These are phyloP conservation scores for Clohesyomyces aquaticus DNA, from an alignment of 495 filamentous ascomycete genomes.

Conservation along the genomic window DNA sequence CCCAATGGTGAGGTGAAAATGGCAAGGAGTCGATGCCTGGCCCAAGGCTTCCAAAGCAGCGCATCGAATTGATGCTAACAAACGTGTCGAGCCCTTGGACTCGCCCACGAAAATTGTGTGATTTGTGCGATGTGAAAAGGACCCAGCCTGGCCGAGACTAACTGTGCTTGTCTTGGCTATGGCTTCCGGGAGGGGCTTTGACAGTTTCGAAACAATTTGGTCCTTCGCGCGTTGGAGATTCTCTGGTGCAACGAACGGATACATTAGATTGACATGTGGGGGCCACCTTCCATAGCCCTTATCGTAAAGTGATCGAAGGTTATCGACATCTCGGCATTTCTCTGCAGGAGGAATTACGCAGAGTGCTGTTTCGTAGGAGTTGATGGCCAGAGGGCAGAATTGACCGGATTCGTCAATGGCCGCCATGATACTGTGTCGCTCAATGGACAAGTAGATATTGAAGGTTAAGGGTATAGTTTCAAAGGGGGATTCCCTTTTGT, in stretches of 20 bases:
- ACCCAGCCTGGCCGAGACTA: constrained; percentile 47
- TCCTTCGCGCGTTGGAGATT: constrained; percentile 42
- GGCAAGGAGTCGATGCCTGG: constrained; percentile 29
- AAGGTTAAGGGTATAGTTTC: neutral
- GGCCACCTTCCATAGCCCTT: constrained; percentile 61
- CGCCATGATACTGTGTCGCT: constrained; percentile 29
- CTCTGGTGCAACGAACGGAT: constrained; percentile 58
- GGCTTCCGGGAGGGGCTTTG: neutral
- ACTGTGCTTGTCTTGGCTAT: constrained; percentile 27
- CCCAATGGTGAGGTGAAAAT: constrained; percentile 58
- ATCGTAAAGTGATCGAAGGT: constrained; percentile 59
- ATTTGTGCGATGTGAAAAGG: constrained; percentile 50
- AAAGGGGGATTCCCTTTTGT: neutral
- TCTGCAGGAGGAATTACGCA: constrained; percentile 54
- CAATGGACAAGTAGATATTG: neutral
- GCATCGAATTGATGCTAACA: constrained; percentile 33
- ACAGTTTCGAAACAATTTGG: constrained; percentile 34
- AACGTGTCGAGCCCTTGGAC: constrained; percentile 27
- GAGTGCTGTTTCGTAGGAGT: constrained; percentile 56
- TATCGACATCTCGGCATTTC: constrained; percentile 51
- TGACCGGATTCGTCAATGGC: neutral
- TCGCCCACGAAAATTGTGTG: constrained; percentile 53
- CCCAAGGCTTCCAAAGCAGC: constrained; percentile 37
- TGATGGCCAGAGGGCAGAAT: constrained; percentile 4
- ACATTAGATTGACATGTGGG: constrained; percentile 63